A percentile compares a stretch with the other conserved stretches of the same genome.
Evolutionary conservation across 768 basidiomycete genomes (phyloP).

Genomic region (Trichaptum fuscoviolaceum): DNA sequence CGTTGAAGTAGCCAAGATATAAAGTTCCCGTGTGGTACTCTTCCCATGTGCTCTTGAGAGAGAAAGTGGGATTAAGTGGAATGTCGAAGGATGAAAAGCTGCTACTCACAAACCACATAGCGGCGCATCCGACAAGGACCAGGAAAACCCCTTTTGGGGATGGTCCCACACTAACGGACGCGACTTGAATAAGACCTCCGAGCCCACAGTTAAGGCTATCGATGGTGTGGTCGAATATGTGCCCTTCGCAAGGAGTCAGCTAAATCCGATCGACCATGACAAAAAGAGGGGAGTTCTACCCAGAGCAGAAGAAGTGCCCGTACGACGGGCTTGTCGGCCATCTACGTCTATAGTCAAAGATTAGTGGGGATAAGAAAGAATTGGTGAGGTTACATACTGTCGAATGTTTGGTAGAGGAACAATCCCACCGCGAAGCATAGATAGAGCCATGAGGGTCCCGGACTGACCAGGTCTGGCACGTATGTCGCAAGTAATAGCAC

Average conservation of each 20-base stretch:
- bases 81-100: not conserved
- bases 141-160: conserved; percentile 4
- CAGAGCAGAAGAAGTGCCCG: conserved; percentile 13
- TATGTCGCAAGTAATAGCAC: conserved; percentile 6
- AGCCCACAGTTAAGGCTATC: conserved; percentile 12
- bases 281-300: conserved; percentile 6
- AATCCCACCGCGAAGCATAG: conserved; percentile 11
- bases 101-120: conserved; percentile 16
- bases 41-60: conserved; percentile 14
- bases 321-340: conserved; percentile 14
- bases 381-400: conserved; percentile 9
- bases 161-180: conserved; percentile 9
- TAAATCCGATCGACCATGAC: not conserved
- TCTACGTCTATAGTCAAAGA: conserved; percentile 11
- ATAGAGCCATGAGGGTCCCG: conserved; percentile 13
- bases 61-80: not conserved
- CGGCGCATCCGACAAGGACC: conserved; percentile 8
- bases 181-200: conserved; percentile 9
- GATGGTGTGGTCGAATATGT: conserved; percentile 16
- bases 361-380: not conserved
- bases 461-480: conserved; percentile 10
- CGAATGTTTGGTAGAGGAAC: conserved; percentile 16
- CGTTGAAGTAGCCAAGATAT: conserved; percentile 15
- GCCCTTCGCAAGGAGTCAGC: conserved; percentile 8
- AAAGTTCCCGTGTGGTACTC: conserved; percentile 14